phyloP scores from a whole-genome alignment of 176 grass and related monocot genomes.

The maize (Zea mays) region Zm-B73-REFERENCE-NAM-5.0 NC_050101.1:97416501-97417000 shows the following conservation, averaged over 20 bases:
- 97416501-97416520: no score
- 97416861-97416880: background rate
- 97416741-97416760: background rate
- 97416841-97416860: background rate
- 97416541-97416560: background rate
- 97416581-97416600: background rate
- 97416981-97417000: background rate
- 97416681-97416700: background rate
- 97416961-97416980: background rate
- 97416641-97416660: background rate
- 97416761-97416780: background rate
- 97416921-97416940: background rate
- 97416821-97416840: constrained; percentile 5
- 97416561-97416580: background rate
- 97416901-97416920: background rate
- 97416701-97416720: background rate
- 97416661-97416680: background rate
- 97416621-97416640: constrained; percentile 3
- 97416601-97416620: background rate
- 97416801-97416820: background rate
- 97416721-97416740: background rate
- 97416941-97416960: background rate
- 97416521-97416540: background rate
- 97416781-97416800: background rate
- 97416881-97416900: constrained; percentile 2